A percentile compares a stretch with the other conserved stretches of the same genome.
These are phyloP conservation scores for Apiosordaria backusii DNA, from an alignment of 495 filamentous ascomycete species.

Conservation along the genomic window DNA sequence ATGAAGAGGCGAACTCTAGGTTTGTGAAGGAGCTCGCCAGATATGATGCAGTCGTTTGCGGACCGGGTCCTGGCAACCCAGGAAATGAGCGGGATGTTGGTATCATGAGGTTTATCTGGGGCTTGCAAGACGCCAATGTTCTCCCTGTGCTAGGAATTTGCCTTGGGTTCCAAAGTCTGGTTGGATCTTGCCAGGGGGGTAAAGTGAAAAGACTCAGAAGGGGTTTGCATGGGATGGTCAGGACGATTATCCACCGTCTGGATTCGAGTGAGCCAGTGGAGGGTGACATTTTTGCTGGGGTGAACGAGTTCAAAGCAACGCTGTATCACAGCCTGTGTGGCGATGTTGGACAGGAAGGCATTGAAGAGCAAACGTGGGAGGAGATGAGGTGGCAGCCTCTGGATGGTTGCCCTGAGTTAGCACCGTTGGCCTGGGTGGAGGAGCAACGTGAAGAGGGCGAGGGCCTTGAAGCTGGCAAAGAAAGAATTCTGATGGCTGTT, in stretches of 20 bases:
- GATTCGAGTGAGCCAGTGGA: slow-evolving; percentile 25
- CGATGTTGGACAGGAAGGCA: slow-evolving; percentile 44
- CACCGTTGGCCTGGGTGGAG: slow-evolving; percentile 66
- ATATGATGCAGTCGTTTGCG: slow-evolving; percentile 75
- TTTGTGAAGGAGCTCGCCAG: slow-evolving; percentile 48
- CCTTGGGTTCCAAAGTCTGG: slow-evolving; percentile 85
- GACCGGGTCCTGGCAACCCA: slow-evolving; percentile 73
- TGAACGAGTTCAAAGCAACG: slow-evolving; percentile 63
- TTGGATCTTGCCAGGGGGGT: slow-evolving; percentile 58
- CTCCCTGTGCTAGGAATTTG: slow-evolving; percentile 86
- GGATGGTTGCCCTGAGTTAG: slow-evolving; percentile 37
- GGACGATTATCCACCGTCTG: slow-evolving; percentile 53
- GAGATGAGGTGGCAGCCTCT: slow-evolving; percentile 30
- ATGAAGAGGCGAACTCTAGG: slow-evolving; percentile 20
- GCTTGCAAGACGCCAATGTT: slow-evolving; percentile 51
- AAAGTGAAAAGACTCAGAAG: slow-evolving; percentile 57
- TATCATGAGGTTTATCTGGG: slow-evolving; percentile 75
- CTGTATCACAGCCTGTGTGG: slow-evolving; percentile 86
- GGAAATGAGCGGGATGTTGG: slow-evolving; percentile 64
- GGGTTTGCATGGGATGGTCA: slow-evolving; percentile 79
- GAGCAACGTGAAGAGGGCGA: slow-evolving; percentile 37
- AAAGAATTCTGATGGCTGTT: slow-evolving; percentile 73
- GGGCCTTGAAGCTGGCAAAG: slow-evolving; percentile 24
- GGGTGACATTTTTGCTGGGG: slow-evolving; percentile 44
- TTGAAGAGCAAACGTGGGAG: slow-evolving; percentile 34